Base-by-base conservation (phyloP, 768 basidiomycete species). In the Neoboletus magnificus region DNA sequence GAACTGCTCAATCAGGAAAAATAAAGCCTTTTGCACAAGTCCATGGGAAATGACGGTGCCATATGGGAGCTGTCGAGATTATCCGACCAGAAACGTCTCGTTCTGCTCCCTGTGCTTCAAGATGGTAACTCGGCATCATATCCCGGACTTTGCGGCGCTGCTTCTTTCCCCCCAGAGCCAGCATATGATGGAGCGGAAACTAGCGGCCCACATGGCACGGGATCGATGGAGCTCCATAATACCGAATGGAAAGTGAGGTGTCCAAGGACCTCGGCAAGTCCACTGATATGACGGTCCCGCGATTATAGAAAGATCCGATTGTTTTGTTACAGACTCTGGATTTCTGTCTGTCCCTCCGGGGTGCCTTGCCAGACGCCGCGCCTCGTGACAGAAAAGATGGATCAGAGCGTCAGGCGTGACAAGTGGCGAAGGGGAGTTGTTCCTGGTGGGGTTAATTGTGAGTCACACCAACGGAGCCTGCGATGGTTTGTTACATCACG, bases 121-220 rank as follows among this genome's bases (percentile, higher is more conserved):
- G 18, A 51, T 50, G 41, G 40, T 20, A 35, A 49, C 45, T 16
- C 42, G 53, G 48, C 43, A 58, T 56, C 56, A 49, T 42, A 58
- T 60, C 60, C 66, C 66, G 68, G 68, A 62, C 67, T 69, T 68
- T 67, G 61, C 66, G 67, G 67, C 32, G 48, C 45, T 50, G 29
- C 23, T 11, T 49, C 50, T 18, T 43, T 5, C 18, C 35, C 39
- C 39, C 46, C 23, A 40, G 29, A 40, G 35, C 29, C 25, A 35
- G 25, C 40, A 22, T 51, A 48, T 60, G 48, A 55, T 59, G 41
- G 9, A 12, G 40, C 65, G 66, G 60, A 47, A 64, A 64, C 42
- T 58, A 52, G 57, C 65, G 67, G 55, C 25, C 12, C 59, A 61
- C 62, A 66, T 57, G 64, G 48, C 25, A 23, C 43, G 40, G 57